These are phyloP conservation scores for Volvox carteri DNA, from an alignment of 163 green algal species.

Conservation along the genomic window DNA sequence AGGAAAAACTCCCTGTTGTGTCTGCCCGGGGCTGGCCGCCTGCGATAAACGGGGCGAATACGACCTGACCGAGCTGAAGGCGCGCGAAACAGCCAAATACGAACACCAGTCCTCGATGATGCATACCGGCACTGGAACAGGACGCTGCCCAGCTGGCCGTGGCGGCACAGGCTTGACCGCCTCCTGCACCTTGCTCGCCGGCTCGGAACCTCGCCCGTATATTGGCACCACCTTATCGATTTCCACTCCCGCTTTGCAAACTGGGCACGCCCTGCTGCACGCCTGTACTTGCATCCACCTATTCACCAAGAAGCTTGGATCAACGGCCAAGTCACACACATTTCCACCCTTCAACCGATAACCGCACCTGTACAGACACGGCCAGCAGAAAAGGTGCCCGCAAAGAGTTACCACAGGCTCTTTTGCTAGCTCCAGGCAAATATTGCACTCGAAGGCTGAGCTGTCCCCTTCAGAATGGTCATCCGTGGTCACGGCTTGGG, in stretches of 20 bases:
- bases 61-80: not conserved
- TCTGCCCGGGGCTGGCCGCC: constrained; percentile 48
- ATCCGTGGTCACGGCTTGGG: not conserved
- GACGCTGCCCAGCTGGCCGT: constrained; percentile 79
- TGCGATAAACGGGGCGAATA: too few species aligned
- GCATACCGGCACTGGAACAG: constrained; percentile 69
- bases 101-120: not conserved
- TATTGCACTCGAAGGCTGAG: constrained; percentile 91
- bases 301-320: not conserved
- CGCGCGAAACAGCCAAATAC: not conserved
- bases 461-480: constrained; percentile 31
- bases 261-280: constrained; percentile 84
- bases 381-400: constrained; percentile 97
- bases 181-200: constrained; percentile 38
- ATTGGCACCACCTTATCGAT: constrained; percentile 92
- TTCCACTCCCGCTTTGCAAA: constrained; percentile 95
- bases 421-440: constrained; percentile 92
- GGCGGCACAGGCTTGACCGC: constrained; percentile 65
- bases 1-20: constrained; percentile 77
- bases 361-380: constrained; percentile 89
- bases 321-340: too few species aligned
- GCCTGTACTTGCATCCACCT: constrained; percentile 90
- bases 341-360: too few species aligned
- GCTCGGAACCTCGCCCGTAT: constrained; percentile 86
- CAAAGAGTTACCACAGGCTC: constrained; percentile 96